Evolutionary conservation across 345 rosid genomes (phyloP).

Genomic region (Dovyalis caffra): DNA sequence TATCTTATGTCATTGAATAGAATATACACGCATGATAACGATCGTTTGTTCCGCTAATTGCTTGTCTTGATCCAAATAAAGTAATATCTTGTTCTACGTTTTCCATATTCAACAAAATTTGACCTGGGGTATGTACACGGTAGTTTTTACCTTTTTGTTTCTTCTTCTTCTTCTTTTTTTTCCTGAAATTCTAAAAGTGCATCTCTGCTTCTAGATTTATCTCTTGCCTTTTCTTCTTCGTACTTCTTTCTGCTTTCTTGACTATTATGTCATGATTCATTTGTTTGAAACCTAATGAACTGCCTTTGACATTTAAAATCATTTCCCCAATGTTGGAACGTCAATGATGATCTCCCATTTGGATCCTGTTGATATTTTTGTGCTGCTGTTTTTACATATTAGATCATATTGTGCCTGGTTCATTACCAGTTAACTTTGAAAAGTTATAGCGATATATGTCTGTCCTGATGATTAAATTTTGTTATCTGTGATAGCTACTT

Average conservation of each 20-base stretch:
- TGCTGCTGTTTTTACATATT: not conserved
- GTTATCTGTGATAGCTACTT: conserved; percentile 48
- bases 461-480: conserved; percentile 7
- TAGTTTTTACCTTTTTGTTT: not conserved
- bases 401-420: not conserved
- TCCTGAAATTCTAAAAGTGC: not conserved
- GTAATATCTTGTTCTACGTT: not conserved
- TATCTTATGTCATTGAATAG: not conserved
- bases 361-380: not conserved
- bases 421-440: not conserved
- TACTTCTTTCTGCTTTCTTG: not conserved
- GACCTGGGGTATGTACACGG: not conserved
- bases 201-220: not conserved
- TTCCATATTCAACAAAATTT: not conserved
- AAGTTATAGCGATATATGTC: not conserved
- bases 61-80: not conserved
- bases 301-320: not conserved
- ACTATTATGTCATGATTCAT: not conserved
- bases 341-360: not conserved
- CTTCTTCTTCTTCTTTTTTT: not conserved
- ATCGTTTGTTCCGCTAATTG: not conserved
- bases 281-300: not conserved
- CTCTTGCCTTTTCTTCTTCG: not conserved
- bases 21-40: not conserved
- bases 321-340: not conserved